Percentiles rank a stretch among this genome's conserved stretches.
Evolutionary conservation across 108 stramenopile species (phyloP).

Genomic region (Licmophora abbreviata): DNA sequence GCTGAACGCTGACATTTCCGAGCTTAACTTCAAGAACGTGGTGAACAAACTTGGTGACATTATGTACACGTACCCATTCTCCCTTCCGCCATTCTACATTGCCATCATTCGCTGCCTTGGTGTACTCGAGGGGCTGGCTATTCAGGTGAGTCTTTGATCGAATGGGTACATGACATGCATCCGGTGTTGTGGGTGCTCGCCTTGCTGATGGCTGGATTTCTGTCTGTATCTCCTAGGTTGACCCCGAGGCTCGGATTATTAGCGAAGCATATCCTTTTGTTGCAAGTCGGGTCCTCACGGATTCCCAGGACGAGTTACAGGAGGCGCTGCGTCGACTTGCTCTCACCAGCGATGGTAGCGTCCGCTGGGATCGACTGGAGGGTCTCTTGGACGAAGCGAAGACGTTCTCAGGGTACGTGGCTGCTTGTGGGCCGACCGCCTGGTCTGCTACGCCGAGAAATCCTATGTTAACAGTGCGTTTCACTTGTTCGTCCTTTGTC

Average conservation of each 20-base stretch:
- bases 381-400: constrained; percentile 81
- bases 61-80: constrained; percentile 95
- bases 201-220: neutral
- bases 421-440: too few species aligned
- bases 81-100: constrained; percentile 94
- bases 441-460: too few species aligned
- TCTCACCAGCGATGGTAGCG: constrained; percentile 67
- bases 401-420: constrained; percentile 40
- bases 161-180: constrained; percentile 13
- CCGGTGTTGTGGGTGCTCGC: neutral
- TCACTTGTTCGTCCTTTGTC: constrained; percentile 2
- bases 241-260: constrained; percentile 84
- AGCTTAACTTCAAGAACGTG: constrained; percentile 96
- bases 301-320: constrained; percentile 73
- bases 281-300: constrained; percentile 88
- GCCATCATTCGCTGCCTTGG: constrained; percentile 96
- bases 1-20: constrained; percentile 82
- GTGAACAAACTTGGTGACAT: constrained; percentile 93
- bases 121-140: constrained; percentile 92
- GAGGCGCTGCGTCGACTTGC: constrained; percentile 76
- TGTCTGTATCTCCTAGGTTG: constrained; percentile 38
- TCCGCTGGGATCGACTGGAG: constrained; percentile 89
- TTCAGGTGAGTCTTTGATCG: too few species aligned
- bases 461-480: too few species aligned
- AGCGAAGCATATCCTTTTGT: constrained; percentile 93